Percentiles rank a stretch among this genome's conserved stretches.
phyloP scores from a whole-genome alignment of 192 early-diverging fungal genomes.

The Linnemannia hyalina region DNA sequence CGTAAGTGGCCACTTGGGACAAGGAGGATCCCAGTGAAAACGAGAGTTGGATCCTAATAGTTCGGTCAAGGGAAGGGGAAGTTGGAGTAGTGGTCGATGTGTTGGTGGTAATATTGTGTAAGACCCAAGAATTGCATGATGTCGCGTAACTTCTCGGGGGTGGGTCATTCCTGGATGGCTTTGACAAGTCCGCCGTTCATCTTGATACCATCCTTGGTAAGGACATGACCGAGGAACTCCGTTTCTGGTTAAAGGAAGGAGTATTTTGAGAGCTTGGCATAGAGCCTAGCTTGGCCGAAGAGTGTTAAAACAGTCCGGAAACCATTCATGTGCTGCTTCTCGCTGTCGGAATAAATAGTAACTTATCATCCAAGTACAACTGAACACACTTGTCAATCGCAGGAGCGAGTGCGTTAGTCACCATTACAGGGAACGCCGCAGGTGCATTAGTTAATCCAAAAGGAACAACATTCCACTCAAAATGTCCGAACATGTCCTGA shows the following conservation, averaged over 20 bases:
- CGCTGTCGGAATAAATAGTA: slow-evolving; percentile 39
- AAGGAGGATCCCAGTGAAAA: too few species aligned
- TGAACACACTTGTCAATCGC: slow-evolving; percentile 25
- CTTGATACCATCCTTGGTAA: slow-evolving; percentile 34
- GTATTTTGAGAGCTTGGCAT: slow-evolving; percentile 39
- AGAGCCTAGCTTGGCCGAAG: slow-evolving; percentile 26
- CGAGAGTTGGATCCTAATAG: too few species aligned
- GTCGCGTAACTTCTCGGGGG: too few species aligned
- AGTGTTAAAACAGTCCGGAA: slow-evolving; percentile 14
- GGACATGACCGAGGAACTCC: slow-evolving; percentile 47
- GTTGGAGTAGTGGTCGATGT: too few species aligned
- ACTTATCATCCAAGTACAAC: slow-evolving; percentile 57
- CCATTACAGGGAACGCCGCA: slow-evolving; percentile 63
- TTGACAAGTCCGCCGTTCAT: slow-evolving; percentile 23
- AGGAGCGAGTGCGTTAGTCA: slow-evolving; percentile 55
- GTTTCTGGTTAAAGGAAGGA: slow-evolving; percentile 38
- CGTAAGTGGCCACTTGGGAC: slow-evolving; percentile 80
- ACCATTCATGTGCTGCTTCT: slow-evolving; percentile 45
- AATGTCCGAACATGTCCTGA: slow-evolving; percentile 49
- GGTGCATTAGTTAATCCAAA: slow-evolving; percentile 76
- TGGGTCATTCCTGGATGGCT: slow-evolving; percentile 27
- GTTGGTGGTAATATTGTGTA: too few species aligned
- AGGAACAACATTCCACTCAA: slow-evolving; percentile 69
- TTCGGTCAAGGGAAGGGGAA: too few species aligned
- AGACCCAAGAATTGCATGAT: too few species aligned